Evolutionary conservation across 2,329 filamentous ascomycete species (phyloP).

Genomic region (Alternaria triticina): DNA sequence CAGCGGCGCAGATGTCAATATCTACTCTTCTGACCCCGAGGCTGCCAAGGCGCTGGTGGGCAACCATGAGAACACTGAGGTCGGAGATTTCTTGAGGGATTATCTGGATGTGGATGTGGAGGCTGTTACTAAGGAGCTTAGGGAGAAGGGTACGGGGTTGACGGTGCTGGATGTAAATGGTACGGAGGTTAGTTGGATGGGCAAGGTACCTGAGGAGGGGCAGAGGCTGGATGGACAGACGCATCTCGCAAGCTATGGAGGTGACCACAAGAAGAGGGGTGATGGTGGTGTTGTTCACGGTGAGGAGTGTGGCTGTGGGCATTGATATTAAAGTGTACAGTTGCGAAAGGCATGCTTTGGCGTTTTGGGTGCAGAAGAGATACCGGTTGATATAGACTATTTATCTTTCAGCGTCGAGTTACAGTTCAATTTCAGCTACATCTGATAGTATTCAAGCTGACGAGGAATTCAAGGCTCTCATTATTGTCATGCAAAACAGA

Average conservation of each 20-base stretch:
- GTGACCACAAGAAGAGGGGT: constrained; percentile 46
- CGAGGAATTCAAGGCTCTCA: not conserved
- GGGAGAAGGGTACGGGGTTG: constrained; percentile 57
- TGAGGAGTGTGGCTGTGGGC: constrained; percentile 37
- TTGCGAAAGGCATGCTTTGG: not conserved
- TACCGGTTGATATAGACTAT: not conserved
- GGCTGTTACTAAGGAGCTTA: constrained; percentile 76
- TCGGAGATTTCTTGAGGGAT: constrained; percentile 79
- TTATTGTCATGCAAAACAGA: not conserved
- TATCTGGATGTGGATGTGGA: constrained; percentile 84
- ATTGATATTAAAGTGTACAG: no score
- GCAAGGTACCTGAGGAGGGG: constrained; percentile 48
- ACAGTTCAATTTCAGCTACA: not conserved
- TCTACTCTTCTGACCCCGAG: constrained; percentile 80
- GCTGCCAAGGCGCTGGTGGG: constrained; percentile 70
- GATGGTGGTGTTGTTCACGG: constrained; percentile 34
- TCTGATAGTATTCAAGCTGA: not conserved
- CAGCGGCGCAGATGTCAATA: constrained; percentile 88
- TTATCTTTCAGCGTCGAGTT: not conserved
- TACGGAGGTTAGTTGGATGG: constrained; percentile 51
- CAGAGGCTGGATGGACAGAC: constrained; percentile 56
- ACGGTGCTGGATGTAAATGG: constrained; percentile 37
- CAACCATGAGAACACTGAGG: constrained; percentile 94
- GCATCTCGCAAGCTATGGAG: constrained; percentile 49
- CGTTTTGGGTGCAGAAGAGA: not conserved